Base-by-base conservation (phyloP, 2,329 filamentous ascomycete species). In the Aureobasidium mangrovei region DNA sequence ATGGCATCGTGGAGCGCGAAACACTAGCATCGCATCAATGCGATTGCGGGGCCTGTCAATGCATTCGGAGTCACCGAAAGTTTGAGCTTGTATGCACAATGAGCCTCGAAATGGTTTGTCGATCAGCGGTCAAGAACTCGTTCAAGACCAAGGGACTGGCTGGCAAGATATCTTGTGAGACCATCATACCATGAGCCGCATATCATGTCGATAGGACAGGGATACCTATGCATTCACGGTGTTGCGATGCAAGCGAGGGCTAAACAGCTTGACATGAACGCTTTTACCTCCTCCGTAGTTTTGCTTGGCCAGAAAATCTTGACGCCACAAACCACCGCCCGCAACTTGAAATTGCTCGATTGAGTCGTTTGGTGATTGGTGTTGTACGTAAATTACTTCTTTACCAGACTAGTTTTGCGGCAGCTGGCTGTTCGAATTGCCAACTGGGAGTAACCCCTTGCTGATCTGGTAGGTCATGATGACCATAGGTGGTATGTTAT, bases 31-130 rank as follows among this genome's bases (percentile, higher is more conserved):
- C 28, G 31, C 3, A 42, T 52, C 47, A 35, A 42, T 52, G 47
- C 47, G 39, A 49, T 49, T 39, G 46, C 38, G 46, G 46, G 46
- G 46, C 47, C 47, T 52, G 47, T 52, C 47, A 52, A 33, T 52
- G 48, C 48, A 42, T 52, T 39, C 38, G 29, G 48, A 2, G 18
- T 35, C 31, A 53, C 40, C 49, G 40, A 52, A 52, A 42, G 26
- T 42, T 33, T 52, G 39, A 41, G 38, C 46, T 47, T 47, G 45
- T 27, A 38, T 27, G 7, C 46, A 39, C 36, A 27, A 24, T 31
- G 46, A 40, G 27, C 33, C 12, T 29, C n/a, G 10, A 3, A 32
- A 26, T 33, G 8, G 29, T 7, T 44, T 36, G 12, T 36, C 26
- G 12, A 53, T 29, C 40, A 26, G 40, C 40, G 39, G 32, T 44